phyloP scores from a whole-genome alignment of 2,329 filamentous ascomycete genomes.

The Penicillium sumatraense region DNA sequence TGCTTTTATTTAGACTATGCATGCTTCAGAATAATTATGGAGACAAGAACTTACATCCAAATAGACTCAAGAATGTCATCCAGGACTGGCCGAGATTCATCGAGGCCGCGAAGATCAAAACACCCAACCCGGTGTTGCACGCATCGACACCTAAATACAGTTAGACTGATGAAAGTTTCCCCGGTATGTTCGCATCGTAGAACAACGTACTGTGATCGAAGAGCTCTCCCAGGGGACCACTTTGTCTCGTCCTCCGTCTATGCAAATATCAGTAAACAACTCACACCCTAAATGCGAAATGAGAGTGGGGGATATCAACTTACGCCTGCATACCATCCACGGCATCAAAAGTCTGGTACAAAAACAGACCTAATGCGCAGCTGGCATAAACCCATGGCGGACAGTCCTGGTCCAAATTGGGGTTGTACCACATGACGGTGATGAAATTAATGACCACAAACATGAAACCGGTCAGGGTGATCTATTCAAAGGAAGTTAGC shows the following conservation, averaged over 20 bases:
- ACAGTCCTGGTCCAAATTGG: conserved; percentile 90
- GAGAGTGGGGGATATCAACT: conserved; percentile 42
- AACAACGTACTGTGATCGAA: conserved; percentile 80
- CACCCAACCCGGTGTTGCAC: conserved; percentile 92
- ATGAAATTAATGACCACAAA: conserved; percentile 90
- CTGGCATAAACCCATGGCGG: conserved; percentile 93
- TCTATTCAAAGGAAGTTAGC: conserved; percentile 49
- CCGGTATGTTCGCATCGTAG: not conserved
- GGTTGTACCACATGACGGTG: conserved; percentile 94
- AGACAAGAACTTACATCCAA: conserved; percentile 66
- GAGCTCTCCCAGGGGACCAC: conserved; percentile 89
- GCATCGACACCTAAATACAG: conserved; percentile 73
- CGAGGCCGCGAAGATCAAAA: conserved; percentile 85
- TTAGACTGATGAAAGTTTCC: not conserved
- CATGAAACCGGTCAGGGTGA: conserved; percentile 86
- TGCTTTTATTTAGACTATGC: conserved; percentile 37
- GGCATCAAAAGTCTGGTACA: conserved; percentile 98
- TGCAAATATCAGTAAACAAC: conserved; percentile 9
- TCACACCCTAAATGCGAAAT: not conserved
- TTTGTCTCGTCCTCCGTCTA: conserved; percentile 85
- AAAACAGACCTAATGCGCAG: conserved; percentile 86
- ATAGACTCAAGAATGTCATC: conserved; percentile 82
- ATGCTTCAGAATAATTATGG: not conserved
- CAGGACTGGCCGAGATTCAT: conserved; percentile 94
- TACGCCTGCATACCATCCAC: conserved; percentile 93